Evolutionary conservation across 1,139 yeast genomes (phyloP).

Genomic region (Saccharomyces hybrid): DNA sequence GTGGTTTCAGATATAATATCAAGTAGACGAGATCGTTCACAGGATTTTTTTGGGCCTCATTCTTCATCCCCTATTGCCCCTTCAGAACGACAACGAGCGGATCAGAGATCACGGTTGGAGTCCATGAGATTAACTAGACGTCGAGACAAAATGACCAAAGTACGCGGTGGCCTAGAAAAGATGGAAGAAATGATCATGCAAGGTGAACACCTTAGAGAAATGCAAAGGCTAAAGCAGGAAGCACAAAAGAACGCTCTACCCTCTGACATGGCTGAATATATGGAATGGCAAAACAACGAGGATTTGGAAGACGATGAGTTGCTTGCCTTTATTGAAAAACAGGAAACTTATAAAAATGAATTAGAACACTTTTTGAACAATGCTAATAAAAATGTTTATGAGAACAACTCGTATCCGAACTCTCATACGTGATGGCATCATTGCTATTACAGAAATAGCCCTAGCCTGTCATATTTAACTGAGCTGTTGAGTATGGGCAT

Average conservation of each 20-base stretch:
- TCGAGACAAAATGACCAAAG: conserved; percentile 8
- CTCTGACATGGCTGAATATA: conserved; percentile 13
- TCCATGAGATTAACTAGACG: conserved; percentile 6
- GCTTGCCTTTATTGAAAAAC: conserved; percentile 16
- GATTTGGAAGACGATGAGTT: conserved; percentile 24
- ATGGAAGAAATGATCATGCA: conserved; percentile 25
- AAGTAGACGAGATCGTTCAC: background rate
- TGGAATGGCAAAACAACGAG: conserved; percentile 17
- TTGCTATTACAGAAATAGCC: background rate
- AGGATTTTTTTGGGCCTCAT: background rate
- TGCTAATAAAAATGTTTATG: background rate
- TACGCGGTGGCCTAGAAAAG: conserved; percentile 20
- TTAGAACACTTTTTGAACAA: conserved; percentile 14
- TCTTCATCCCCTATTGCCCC: conserved; percentile 6
- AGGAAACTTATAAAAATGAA: conserved; percentile 18
- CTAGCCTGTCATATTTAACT: background rate
- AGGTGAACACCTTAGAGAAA: conserved; percentile 16
- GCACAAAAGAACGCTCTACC: conserved; percentile 20
- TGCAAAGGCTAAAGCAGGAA: conserved; percentile 12
- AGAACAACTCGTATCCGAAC: background rate
- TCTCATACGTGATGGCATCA: background rate
- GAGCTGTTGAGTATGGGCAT: background rate
- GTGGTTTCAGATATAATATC: conserved; percentile 1
- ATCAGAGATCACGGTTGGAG: conserved; percentile 5
- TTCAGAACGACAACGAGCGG: background rate